Base-by-base conservation (phyloP, 2,329 filamentous ascomycete genomes). In the Chaetothyriales sp. region DNA sequence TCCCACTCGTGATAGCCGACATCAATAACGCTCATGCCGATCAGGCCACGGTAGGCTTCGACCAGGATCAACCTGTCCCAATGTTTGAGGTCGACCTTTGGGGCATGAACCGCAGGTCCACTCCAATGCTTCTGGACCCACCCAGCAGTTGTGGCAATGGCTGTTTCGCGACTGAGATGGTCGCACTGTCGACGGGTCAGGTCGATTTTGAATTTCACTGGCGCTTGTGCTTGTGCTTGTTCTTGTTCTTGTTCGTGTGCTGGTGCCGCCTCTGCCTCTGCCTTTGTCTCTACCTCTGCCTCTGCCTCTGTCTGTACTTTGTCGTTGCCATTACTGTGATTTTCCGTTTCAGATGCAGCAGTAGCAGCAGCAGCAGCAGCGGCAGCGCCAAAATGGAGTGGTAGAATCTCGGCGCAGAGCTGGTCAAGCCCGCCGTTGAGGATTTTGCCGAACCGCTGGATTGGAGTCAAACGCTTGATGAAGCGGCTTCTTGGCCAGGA, bases 11-110 rank as follows among this genome's bases (percentile, higher is more conserved):
- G 78, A 57, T 75, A 82, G 55, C 79, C 75, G 49, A 69, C 65
- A 18, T 72, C 73, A 3, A 81, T 75, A 7, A 82, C 77, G 56
- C 77, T 80, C 71, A 83, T 79, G 18, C 79, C 79, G 53, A 78
- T 73, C 8, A 81, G 64, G 57, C 80, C 80, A 67, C 80, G 73
- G 61, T 79, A 76, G 50, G 82, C 68, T 57, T 81, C 77, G 44
- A 83, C 76, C 39, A 82, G 63, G 54, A 83, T 78, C 46, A 80
- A 66, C 43, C 74, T 61, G 63, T 82, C 78, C 59, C 79, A 80
- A 42, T 74, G 71, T 51, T 73, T 78, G 36, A 83, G 67, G 62
- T 81, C 75, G 44, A 83, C 79, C 22, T 68, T 70, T 60, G 82
- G 8, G 28, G 8, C 28, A 36, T 36, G 12, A 15, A 39, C 32